Evolutionary conservation across 2,329 filamentous ascomycete genomes (phyloP), one percentile per base, ranked within the genome.

Genomic region (Diaporthe citri): DNA sequence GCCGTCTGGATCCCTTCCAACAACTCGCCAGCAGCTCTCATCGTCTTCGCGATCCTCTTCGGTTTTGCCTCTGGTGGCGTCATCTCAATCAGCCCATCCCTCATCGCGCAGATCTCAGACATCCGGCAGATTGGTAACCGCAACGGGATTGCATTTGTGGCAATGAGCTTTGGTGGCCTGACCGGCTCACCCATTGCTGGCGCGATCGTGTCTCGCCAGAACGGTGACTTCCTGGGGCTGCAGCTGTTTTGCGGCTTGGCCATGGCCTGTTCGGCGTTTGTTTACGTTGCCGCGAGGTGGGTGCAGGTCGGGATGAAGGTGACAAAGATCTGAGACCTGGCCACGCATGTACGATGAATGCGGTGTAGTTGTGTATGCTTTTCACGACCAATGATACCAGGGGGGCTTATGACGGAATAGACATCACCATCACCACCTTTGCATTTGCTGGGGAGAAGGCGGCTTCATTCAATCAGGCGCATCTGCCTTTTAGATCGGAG

Each of bases 31-130:
- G 87, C 86, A 1, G 87, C 88, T 4, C 88, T 91, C 48, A 87
- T 94, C 67, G 84, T 89, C 22, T 94, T 92, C 82, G 87, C 88
- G 20, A 86, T 87, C 3, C 79, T 93, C 1, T 94, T 92, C 77
- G 93, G 92, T 8, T 93, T 94, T 81, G 86, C 86, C 17, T 91
- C 90, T 1, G 93, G 93, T 17, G 89, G 89, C 4, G 92, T 90
- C 78, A 88, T 93, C 66, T 88, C 88, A 2, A 82, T 94, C 22
- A 83, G 86, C 0, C 89, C 91, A 0, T 85, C 89, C 0, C 83
- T 91, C 10, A 83, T 93, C 9, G 90, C 89, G 0, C 90, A 93
- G 78, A 90, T 93, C 75, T 89, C 87, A 1, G 89, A 91, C 64
- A 86, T 92, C 72, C 84, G 87, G 3, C 86, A 91, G 79, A 89